phyloP scores from a whole-genome alignment of 495 filamentous ascomycete species.

The Eremomyces bilateralis region DNA sequence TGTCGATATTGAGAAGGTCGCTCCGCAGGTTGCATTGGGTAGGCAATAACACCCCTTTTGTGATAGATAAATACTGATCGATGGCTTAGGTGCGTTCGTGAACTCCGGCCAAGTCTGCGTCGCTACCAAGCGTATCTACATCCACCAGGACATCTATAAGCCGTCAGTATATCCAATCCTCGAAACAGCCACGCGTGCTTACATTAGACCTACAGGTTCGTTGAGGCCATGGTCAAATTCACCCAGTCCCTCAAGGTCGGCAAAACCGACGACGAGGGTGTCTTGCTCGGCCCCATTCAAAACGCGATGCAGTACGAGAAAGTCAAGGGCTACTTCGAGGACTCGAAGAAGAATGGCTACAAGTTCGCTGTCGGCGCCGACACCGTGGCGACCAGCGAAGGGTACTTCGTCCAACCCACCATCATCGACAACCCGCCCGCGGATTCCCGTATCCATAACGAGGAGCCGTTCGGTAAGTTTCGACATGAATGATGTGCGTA shows the following conservation, averaged over 20 bases:
- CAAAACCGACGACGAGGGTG: conserved; percentile 12
- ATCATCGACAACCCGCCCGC: conserved; percentile 38
- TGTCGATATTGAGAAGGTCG: conserved; percentile 37
- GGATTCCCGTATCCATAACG: conserved; percentile 25
- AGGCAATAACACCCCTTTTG: no score
- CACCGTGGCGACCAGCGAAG: conserved; percentile 18
- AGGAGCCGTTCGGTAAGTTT: conserved; percentile 23
- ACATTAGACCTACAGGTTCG: no score
- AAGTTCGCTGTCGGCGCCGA: conserved; percentile 23
- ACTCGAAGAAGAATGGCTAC: conserved; percentile 20
- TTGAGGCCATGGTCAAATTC: conserved; percentile 30
- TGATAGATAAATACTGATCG: no score
- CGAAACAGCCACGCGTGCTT: no score
- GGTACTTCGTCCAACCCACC: conserved; percentile 32
- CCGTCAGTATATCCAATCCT: no score
- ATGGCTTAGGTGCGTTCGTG: conserved; percentile 36
- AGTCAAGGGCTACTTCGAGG: conserved; percentile 23
- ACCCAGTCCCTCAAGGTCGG: conserved; percentile 25
- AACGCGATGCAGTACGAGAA: conserved; percentile 29
- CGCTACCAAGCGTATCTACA: conserved; percentile 42
- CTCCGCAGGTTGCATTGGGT: conserved; percentile 31
- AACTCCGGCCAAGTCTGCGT: conserved; percentile 43
- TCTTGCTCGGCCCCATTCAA: conserved; percentile 25
- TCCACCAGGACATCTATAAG: conserved; percentile 46
- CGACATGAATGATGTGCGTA: neutral